phyloP scores from a whole-genome alignment of 2,329 filamentous ascomycete species.

The Diaporthe destruens region DNA sequence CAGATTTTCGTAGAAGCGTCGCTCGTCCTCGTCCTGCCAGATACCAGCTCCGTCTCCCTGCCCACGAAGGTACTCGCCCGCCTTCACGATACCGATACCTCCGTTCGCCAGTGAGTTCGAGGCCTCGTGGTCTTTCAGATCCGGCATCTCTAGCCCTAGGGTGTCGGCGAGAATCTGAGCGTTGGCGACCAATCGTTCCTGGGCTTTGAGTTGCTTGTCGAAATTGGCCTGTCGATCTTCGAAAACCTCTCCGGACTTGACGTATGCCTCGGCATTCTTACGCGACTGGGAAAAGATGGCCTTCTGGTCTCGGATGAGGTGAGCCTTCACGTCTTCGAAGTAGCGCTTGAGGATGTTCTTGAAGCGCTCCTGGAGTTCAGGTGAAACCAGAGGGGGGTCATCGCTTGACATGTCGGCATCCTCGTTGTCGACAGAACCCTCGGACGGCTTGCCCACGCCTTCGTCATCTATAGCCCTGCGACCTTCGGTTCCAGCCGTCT shows the following conservation, averaged over 20 bases:
- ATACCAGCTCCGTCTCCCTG: slow-evolving; percentile 93
- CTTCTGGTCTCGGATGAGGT: slow-evolving; percentile 92
- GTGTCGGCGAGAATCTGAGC: slow-evolving; percentile 92
- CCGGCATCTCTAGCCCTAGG: slow-evolving; percentile 92
- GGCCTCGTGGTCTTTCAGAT: slow-evolving; percentile 86
- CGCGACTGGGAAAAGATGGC: slow-evolving; percentile 87
- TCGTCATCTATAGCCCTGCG: slow-evolving; percentile 88
- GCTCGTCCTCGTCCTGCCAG: slow-evolving; percentile 98
- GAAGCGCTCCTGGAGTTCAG: slow-evolving; percentile 87
- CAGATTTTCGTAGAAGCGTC: slow-evolving; percentile 97
- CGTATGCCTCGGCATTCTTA: slow-evolving; percentile 97
- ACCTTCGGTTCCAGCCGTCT: slow-evolving; percentile 70
- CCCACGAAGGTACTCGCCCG: slow-evolving; percentile 90
- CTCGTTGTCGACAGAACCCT: slow-evolving; percentile 61
- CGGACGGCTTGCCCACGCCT: slow-evolving; percentile 69
- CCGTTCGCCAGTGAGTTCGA: slow-evolving; percentile 74
- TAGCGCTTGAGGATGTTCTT: slow-evolving; percentile 87
- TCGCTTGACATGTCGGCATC: slow-evolving; percentile 59
- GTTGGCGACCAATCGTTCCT: slow-evolving; percentile 90
- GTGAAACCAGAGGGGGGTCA: slow-evolving; percentile 80
- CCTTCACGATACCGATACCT: slow-evolving; percentile 92
- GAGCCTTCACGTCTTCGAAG: slow-evolving; percentile 91
- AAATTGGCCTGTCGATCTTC: slow-evolving; percentile 97
- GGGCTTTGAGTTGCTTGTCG: slow-evolving; percentile 91
- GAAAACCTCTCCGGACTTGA: slow-evolving; percentile 98